A percentile compares a stretch with the other conserved stretches of the same genome.
Evolutionary conservation across 805 yeast species (phyloP).

Genomic region (Tetrapisispora phaffii): DNA sequence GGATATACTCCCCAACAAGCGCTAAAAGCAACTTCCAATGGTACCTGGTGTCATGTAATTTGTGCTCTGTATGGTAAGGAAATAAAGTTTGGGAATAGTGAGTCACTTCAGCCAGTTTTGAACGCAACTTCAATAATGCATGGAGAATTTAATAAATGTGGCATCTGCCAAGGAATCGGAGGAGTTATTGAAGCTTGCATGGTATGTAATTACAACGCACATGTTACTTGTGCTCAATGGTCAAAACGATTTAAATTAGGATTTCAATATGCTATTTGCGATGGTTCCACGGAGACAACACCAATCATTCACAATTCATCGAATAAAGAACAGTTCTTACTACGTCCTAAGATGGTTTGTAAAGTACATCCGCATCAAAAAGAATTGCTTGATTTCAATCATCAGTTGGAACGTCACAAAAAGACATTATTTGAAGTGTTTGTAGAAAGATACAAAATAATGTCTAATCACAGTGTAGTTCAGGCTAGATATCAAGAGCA

Average conservation of each 20-base stretch:
- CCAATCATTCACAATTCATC: neutral
- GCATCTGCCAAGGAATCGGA: constrained; percentile 35
- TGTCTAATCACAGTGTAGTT: neutral
- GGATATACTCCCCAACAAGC: constrained; percentile 35
- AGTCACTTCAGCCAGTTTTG: constrained; percentile 38
- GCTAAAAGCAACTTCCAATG: constrained; percentile 54
- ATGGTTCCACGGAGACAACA: neutral
- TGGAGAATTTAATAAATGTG: constrained; percentile 33
- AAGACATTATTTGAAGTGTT: neutral
- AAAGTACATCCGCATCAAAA: constrained; percentile 1
- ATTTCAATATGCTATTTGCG: constrained; percentile 5
- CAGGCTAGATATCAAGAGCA: neutral
- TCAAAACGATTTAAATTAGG: constrained; percentile 7
- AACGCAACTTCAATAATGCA: constrained; percentile 31
- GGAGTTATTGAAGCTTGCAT: constrained; percentile 35
- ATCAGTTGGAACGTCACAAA: neutral
- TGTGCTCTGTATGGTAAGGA: constrained; percentile 54
- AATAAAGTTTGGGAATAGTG: constrained; percentile 35
- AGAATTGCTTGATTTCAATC: neutral
- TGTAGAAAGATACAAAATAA: neutral
- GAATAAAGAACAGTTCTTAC: neutral
- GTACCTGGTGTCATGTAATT: constrained; percentile 67
- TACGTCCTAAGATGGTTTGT: constrained; percentile 5
- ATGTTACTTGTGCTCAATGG: constrained; percentile 24
- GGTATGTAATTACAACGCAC: constrained; percentile 11